phyloP scores from a whole-genome alignment of 2,329 filamentous ascomycete species.

The Zymoseptoria passerinii region DNA sequence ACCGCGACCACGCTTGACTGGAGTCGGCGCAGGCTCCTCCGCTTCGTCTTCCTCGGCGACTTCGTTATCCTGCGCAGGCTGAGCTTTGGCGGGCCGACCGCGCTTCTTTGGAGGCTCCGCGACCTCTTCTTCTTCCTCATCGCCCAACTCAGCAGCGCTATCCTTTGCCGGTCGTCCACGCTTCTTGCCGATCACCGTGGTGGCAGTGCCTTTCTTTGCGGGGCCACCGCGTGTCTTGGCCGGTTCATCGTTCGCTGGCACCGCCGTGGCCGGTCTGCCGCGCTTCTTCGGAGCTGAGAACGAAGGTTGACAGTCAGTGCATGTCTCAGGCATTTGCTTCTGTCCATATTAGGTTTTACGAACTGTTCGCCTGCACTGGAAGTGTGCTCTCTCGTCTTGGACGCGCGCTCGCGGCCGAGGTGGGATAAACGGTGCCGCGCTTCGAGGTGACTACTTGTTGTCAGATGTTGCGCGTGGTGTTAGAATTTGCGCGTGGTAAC shows the following conservation, averaged over 20 bases:
- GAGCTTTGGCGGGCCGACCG: slow-evolving; percentile 18
- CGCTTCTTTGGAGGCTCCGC: slow-evolving; percentile 24
- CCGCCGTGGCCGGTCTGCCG: slow-evolving; percentile 7
- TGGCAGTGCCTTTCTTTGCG: slow-evolving; percentile 5
- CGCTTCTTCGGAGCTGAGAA: slow-evolving; percentile 9
- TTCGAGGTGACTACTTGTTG: slow-evolving; percentile 16
- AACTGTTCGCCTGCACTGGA: neutral
- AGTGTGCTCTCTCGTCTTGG: slow-evolving; percentile 10
- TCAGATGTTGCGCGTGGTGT: slow-evolving; percentile 1
- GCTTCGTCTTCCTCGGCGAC: slow-evolving; percentile 16
- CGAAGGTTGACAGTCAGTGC: neutral
- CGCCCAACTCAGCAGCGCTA: slow-evolving; percentile 1
- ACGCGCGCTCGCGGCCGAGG: slow-evolving; percentile 23
- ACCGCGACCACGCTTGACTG: slow-evolving; percentile 25
- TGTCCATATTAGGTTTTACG: neutral
- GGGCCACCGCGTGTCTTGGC: slow-evolving; percentile 26
- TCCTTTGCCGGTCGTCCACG: slow-evolving; percentile 6
- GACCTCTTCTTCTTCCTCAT: slow-evolving; percentile 1
- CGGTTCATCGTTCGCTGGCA: slow-evolving; percentile 6
- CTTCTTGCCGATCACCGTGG: slow-evolving; percentile 6
- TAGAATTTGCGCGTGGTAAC: neutral
- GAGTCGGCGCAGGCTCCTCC: slow-evolving; percentile 12
- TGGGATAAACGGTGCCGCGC: slow-evolving; percentile 21
- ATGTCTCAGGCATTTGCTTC: neutral
- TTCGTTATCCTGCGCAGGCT: slow-evolving; percentile 16